Percentiles rank a stretch among this genome's conserved stretches.
Evolutionary conservation across 2,329 filamentous ascomycete genomes (phyloP).

Genomic region (Talaromyces sp.): DNA sequence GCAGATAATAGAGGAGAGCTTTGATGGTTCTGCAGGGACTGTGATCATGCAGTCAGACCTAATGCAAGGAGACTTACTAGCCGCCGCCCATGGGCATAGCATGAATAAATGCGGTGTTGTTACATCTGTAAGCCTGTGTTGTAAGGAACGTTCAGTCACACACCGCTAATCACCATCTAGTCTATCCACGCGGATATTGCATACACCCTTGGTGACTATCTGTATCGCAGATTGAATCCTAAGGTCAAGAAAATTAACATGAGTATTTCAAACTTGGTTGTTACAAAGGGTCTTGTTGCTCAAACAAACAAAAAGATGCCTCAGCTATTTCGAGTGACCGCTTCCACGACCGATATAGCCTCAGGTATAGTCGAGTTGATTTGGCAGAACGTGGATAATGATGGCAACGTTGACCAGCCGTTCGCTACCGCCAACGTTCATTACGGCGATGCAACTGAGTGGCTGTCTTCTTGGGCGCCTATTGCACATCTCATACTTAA

Average conservation of each 20-base stretch:
- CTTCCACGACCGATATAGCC: conserved; percentile 39
- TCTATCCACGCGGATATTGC: conserved; percentile 26
- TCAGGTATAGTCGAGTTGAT: conserved; percentile 15
- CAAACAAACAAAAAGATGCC: conserved; percentile 25
- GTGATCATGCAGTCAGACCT: conserved; percentile 21
- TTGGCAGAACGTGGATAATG: conserved; percentile 27
- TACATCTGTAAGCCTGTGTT: conserved; percentile 12
- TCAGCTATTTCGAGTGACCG: conserved; percentile 29
- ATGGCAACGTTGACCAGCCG: conserved; percentile 24
- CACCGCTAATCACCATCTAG: no score
- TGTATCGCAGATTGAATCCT: conserved; percentile 18
- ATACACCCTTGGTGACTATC: conserved; percentile 24
- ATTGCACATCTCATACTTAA: conserved; percentile 25
- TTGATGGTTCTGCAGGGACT: neutral
- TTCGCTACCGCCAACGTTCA: conserved; percentile 25
- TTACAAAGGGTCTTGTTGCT: conserved; percentile 50
- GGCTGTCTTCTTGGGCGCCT: conserved; percentile 26
- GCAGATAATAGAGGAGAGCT: conserved; percentile 11
- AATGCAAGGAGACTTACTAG: conserved; percentile 13
- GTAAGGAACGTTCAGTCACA: no score
- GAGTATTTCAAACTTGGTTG: conserved; percentile 23
- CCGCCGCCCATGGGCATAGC: conserved; percentile 21
- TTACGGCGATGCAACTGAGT: conserved; percentile 23
- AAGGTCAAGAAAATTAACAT: conserved; percentile 19
- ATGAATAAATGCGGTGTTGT: conserved; percentile 21